Conservation (phyloP, 139 green algal species). For the Chlorella sp. region DNA sequence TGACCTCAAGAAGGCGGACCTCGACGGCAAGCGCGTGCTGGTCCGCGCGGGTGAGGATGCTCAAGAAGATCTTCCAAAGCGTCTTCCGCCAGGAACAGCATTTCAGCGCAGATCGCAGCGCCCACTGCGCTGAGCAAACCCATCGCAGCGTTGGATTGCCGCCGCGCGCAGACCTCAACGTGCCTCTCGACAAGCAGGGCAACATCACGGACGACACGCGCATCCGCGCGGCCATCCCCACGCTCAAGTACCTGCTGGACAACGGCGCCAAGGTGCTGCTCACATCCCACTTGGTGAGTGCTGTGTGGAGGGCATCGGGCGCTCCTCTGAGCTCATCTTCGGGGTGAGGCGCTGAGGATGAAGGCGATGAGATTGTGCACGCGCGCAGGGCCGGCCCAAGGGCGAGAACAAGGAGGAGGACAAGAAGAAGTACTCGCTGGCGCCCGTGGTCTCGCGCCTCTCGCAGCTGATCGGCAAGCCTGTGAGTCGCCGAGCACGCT, state of each 20-base stretch:
- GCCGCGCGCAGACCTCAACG: conserved; percentile 92
- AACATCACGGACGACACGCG: conserved; percentile 98
- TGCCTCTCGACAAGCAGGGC: conserved; percentile 84
- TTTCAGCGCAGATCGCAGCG: too few relatives aligned
- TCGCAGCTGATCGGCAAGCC: conserved; percentile 79
- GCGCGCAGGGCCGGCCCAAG: conserved; percentile 88
- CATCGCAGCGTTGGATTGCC: neutral
- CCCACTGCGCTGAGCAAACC: too few relatives aligned
- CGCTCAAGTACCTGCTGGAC: conserved; percentile 91
- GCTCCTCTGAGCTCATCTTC: too few relatives aligned
- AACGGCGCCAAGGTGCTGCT: conserved; percentile 98
- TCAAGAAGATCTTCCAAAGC: neutral
- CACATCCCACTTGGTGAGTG: conserved; percentile 86
- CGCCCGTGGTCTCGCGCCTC: conserved; percentile 73
- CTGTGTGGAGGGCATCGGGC: neutral
- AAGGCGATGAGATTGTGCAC: neutral
- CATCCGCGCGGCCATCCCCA: conserved; percentile 94
- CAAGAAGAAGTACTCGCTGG: conserved; percentile 87
- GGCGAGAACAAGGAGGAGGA: conserved; percentile 86
- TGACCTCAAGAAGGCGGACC: conserved; percentile 85
- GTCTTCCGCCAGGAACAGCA: too few relatives aligned
- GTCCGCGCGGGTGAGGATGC: conserved; percentile 14
- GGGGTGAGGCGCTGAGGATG: too few relatives aligned
- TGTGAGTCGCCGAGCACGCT: conserved; percentile 25
- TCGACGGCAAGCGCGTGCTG: conserved; percentile 84